phyloP scores from a whole-genome alignment of 2,329 filamentous ascomycete genomes.

The Claviceps humidiphila region DNA sequence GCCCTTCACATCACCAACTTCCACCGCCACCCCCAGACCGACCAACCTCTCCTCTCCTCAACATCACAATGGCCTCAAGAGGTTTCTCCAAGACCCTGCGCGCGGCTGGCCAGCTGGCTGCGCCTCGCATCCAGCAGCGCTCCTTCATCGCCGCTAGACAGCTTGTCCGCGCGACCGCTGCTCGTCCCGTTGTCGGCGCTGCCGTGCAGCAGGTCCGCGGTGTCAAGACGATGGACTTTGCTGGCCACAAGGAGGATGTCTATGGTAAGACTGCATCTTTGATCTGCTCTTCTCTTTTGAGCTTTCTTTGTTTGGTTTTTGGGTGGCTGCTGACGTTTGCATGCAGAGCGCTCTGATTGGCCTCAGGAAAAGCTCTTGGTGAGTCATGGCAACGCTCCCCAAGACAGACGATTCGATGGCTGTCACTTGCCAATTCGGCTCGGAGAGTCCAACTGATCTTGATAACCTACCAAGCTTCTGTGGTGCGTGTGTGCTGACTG shows the following conservation, averaged over 20 bases:
- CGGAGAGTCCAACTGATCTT: background rate
- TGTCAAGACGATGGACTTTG: conserved; percentile 98
- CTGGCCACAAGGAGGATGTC: conserved; percentile 85
- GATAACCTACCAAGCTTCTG: background rate
- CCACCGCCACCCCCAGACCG: conserved; percentile 8
- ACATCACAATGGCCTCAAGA: conserved; percentile 60
- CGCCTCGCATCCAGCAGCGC: conserved; percentile 47
- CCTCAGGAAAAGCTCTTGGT: conserved; percentile 95
- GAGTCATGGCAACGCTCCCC: conserved; percentile 27
- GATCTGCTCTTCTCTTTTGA: background rate
- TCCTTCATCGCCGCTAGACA: conserved; percentile 49
- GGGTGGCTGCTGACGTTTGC: conserved; percentile 7
- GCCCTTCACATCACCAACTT: conserved; percentile 8
- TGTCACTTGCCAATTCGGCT: background rate
- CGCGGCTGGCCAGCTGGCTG: conserved; percentile 45
- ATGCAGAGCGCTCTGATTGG: conserved; percentile 89
- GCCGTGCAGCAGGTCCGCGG: conserved; percentile 67
- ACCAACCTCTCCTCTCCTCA: conserved; percentile 14
- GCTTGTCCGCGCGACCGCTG: conserved; percentile 36
- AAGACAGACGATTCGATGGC: background rate
- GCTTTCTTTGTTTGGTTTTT: background rate
- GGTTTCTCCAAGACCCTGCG: conserved; percentile 57
- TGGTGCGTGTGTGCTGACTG: background rate
- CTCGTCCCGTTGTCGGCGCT: conserved; percentile 35
- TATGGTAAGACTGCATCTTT: conserved; percentile 48